Evolutionary conservation across 129 eudicot species (phyloP).

Genomic region (Centrapalus pauciflorus): DNA sequence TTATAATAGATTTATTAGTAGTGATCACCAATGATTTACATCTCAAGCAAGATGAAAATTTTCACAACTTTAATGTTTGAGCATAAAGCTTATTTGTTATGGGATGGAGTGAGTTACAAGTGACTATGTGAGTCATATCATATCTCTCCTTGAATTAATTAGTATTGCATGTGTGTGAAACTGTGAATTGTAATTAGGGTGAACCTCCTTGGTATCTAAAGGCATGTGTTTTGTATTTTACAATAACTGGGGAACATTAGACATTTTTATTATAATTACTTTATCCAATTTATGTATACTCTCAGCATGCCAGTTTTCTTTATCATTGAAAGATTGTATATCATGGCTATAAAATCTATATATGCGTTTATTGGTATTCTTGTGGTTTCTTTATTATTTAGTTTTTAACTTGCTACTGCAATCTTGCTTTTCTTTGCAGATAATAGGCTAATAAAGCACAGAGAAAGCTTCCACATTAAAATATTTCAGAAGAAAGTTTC

Average conservation of each 20-base stretch:
- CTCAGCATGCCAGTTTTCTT: not conserved
- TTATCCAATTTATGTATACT: not conserved
- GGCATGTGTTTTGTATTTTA: not conserved
- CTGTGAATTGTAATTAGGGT: not conserved
- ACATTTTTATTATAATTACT: not conserved
- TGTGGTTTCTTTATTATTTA: not conserved
- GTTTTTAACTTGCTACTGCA: constrained; percentile 16
- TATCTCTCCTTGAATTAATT: too few relatives aligned
- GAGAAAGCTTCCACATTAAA: constrained; percentile 8
- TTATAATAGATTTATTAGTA: not conserved
- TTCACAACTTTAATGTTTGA: not conserved
- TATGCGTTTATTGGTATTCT: not conserved
- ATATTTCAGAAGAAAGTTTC: constrained; percentile 38
- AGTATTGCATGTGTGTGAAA: not conserved
- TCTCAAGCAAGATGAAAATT: not conserved
- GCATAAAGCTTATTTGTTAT: too few relatives aligned
- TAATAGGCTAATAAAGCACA: constrained; percentile 28
- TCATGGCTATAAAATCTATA: not conserved
- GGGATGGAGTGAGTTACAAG: too few relatives aligned
- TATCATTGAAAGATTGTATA: not conserved
- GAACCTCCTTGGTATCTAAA: not conserved
- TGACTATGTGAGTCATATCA: too few relatives aligned
- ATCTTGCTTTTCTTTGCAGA: constrained; percentile 35
- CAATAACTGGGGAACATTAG: not conserved
- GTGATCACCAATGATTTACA: not conserved